phyloP scores from a whole-genome alignment of 176 grass and related monocot species.

The Melocanna baccifera region DNA sequence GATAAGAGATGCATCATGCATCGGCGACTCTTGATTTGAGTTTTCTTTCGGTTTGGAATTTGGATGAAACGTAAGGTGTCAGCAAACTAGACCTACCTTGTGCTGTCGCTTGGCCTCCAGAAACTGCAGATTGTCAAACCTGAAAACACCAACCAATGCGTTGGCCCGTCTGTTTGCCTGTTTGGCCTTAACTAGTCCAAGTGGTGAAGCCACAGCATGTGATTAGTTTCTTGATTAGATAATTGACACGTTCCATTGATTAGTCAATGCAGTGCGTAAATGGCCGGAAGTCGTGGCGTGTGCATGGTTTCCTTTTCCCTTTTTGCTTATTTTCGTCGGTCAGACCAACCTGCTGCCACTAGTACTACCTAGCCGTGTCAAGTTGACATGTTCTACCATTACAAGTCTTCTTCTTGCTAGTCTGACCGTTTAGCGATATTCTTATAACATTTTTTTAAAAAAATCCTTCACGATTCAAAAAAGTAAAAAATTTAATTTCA shows the following conservation, averaged over 20 bases:
- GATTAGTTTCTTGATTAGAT: no score
- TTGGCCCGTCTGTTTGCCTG: neutral
- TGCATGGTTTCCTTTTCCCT: neutral
- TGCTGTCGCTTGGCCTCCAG: neutral
- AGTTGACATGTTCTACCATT: constrained; percentile 8
- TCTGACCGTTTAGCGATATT: neutral
- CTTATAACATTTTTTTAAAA: neutral
- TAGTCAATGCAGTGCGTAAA: neutral
- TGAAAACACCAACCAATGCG: constrained; percentile 25
- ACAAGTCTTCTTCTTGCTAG: neutral
- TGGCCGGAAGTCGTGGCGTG: neutral
- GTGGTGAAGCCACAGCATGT: neutral
- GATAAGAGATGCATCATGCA: neutral
- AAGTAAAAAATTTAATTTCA: neutral
- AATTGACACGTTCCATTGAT: constrained; percentile 1
- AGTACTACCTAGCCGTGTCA: neutral
- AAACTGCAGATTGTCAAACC: constrained; percentile 32
- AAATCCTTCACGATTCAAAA: neutral
- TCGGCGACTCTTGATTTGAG: neutral
- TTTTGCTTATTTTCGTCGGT: neutral
- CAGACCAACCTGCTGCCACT: neutral
- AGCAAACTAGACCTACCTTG: constrained; percentile 10
- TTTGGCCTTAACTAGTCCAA: neutral
- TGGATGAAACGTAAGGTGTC: neutral
- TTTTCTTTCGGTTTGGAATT: neutral